These are phyloP conservation scores for Candida sanyiensis DNA, from an alignment of 805 yeast species.

Conservation along the genomic window DNA sequence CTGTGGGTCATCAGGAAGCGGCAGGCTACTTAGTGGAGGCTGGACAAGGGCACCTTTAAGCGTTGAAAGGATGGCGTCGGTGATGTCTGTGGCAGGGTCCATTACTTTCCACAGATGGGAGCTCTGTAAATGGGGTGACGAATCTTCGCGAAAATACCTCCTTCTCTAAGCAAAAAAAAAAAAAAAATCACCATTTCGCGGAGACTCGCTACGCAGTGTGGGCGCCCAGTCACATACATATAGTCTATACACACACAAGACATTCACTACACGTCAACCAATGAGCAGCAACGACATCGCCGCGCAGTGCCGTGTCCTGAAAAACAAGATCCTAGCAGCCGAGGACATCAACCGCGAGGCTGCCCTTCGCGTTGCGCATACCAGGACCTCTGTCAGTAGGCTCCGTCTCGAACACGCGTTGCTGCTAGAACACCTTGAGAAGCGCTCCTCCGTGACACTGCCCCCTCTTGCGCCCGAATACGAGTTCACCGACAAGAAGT, in stretches of 20 bases:
- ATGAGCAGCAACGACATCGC: constrained; percentile 1
- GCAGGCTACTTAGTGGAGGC: constrained; percentile 19
- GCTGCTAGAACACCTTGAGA: constrained; percentile 73
- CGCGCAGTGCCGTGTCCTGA: constrained; percentile 58
- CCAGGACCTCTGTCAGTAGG: constrained; percentile 69
- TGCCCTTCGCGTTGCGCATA: constrained; percentile 69
- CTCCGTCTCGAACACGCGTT: constrained; percentile 78
- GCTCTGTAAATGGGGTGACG: background rate
- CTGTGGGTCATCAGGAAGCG: constrained; percentile 38
- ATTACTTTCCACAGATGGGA: background rate
- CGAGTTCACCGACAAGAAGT: constrained; percentile 18
- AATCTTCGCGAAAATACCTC: too few relatives aligned
- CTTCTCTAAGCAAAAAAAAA: too few relatives aligned
- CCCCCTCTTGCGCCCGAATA: constrained; percentile 13
- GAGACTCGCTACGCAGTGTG: background rate
- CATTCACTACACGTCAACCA: background rate
- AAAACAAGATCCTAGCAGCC: constrained; percentile 60
- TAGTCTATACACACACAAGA: too few relatives aligned
- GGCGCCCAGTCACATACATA: too few relatives aligned
- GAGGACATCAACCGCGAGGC: constrained; percentile 75
- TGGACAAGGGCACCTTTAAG: constrained; percentile 13
- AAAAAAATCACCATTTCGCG: background rate
- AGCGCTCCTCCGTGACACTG: constrained; percentile 30
- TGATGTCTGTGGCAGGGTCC: constrained; percentile 1
- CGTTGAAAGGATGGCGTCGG: constrained; percentile 8